phyloP scores from a whole-genome alignment of 1,284 basidiomycete species.

The Austropuccinia psidii region DNA sequence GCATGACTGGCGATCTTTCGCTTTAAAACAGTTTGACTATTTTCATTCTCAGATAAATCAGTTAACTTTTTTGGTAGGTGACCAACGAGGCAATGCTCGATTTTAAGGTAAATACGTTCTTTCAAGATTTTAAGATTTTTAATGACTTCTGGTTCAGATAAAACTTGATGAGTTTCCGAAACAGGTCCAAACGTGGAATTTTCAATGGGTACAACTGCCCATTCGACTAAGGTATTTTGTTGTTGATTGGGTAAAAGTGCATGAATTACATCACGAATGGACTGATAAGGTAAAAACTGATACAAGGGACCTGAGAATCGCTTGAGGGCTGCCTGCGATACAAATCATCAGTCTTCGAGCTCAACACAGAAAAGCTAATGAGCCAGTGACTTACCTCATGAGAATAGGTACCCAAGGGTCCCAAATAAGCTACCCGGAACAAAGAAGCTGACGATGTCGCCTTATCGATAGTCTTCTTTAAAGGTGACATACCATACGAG shows the following conservation, averaged over 20 bases:
- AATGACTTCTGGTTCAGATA: conserved; percentile 2
- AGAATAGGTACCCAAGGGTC: conserved; percentile 23
- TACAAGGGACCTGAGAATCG: neutral
- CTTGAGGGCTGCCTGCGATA: neutral
- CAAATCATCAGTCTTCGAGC: neutral
- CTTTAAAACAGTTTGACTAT: too few species aligned
- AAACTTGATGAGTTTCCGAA: conserved; percentile 10
- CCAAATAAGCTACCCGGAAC: conserved; percentile 18
- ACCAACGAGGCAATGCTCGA: conserved; percentile 21
- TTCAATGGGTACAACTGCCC: conserved; percentile 5
- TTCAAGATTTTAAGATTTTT: neutral
- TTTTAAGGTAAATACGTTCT: neutral
- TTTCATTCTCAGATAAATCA: too few species aligned
- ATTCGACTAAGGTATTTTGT: neutral
- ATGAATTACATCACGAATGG: conserved; percentile 9
- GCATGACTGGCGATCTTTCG: neutral
- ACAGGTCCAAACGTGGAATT: conserved; percentile 27
- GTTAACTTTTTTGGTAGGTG: neutral
- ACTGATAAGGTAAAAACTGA: neutral
- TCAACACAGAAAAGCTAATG: neutral
- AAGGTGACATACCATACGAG: too few species aligned
- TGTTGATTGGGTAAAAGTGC: neutral
- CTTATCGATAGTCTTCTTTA: too few species aligned
- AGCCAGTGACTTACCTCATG: conserved; percentile 15
- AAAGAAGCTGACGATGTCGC: too few species aligned